phyloP scores from a whole-genome alignment of 192 early-diverging fungal genomes.

The Tieghemiomyces parasiticus region DNA sequence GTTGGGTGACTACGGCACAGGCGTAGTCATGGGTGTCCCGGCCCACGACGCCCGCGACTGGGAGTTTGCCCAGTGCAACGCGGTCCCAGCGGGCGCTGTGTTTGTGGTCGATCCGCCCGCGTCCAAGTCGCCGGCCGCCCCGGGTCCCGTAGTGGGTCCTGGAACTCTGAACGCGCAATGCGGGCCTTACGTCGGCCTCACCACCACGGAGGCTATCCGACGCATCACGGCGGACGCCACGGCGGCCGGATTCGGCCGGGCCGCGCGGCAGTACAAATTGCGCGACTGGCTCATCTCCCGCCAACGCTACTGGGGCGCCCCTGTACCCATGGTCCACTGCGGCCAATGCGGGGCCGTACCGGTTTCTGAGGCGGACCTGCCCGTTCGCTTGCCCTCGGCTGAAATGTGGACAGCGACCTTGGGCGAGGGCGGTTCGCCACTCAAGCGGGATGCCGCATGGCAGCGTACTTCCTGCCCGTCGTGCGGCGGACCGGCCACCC shows the following conservation, averaged over 20 bases:
- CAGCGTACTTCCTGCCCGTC: slow-evolving; percentile 60
- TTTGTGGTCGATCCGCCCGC: slow-evolving; percentile 12
- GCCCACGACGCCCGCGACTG: slow-evolving; percentile 63
- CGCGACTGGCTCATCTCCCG: slow-evolving; percentile 94
- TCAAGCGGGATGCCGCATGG: slow-evolving; percentile 47
- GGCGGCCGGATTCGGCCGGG: slow-evolving; percentile 28
- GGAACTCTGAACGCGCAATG: slow-evolving; percentile 39
- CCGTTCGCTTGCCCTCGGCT: slow-evolving; percentile 52
- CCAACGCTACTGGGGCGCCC: slow-evolving; percentile 94
- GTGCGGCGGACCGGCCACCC: slow-evolving; percentile 50
- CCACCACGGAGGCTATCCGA: slow-evolving; percentile 34
- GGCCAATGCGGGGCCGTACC: slow-evolving; percentile 62
- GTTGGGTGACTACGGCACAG: slow-evolving; percentile 58
- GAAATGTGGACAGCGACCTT: no score
- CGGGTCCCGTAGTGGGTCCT: slow-evolving; percentile 22
- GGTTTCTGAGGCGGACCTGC: slow-evolving; percentile 64
- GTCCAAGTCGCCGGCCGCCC: background rate
- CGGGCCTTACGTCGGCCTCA: slow-evolving; percentile 44
- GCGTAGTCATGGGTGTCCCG: slow-evolving; percentile 78
- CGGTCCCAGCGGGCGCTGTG: slow-evolving; percentile 21
- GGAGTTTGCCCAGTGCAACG: slow-evolving; percentile 42
- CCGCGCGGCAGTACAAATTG: slow-evolving; percentile 50
- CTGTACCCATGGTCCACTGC: slow-evolving; percentile 91
- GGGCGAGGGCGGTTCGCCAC: slow-evolving; percentile 52
- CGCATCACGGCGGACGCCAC: slow-evolving; percentile 33